Base-by-base conservation (phyloP, 2,329 filamentous ascomycete genomes). In the Ascochyta viciae-villosae region DNA sequence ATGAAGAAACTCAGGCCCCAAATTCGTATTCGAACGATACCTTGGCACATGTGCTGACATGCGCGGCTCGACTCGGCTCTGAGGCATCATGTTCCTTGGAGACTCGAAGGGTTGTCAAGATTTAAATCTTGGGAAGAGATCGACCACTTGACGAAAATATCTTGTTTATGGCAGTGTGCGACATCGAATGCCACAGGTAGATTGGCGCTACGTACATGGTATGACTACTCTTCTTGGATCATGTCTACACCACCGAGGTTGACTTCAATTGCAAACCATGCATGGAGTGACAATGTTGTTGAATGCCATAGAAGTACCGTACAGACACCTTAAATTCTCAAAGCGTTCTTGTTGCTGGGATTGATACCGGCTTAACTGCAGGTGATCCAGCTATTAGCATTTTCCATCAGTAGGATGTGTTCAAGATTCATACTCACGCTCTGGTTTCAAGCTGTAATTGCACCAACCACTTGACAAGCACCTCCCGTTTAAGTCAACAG, bases 381-480 rank as follows among this genome's bases (percentile, higher is more conserved):
- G 9, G 13, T 12, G 9, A 33, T 12, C 1, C 9, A 33, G 13
- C 10, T 15, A 12, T 33, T 33, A 33, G 29, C 13, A 15, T 10
- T 10, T 33, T 4, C 29, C 12, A 26, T 8, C 8, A 8, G 8
- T 26, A 26, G 1, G 24, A 26, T 8, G 24, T 26, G 24, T 26
- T 26, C 24, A 4, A 3, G 9, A 33, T 33, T 12, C 4, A 10
- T 33, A 33, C 29, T 38, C 45, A 27, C 45, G 33, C 4, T 48
- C 56, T 10, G 34, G 10, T 26, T 48, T 49, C 37, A 67, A 34
- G 3, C 50, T 41, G 56, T 55, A 70, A 3, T 15, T 33, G 34
- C 67, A 70, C 12, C 60, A 57, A 8, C 67, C 67, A 43, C 63
- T 63, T 23, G 57, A 61, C 22, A 61, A 61, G 53, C 50, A 46